Conservation (phyloP, 441 rosid genomes). For the Rhodomyrtus psidioides region DNA sequence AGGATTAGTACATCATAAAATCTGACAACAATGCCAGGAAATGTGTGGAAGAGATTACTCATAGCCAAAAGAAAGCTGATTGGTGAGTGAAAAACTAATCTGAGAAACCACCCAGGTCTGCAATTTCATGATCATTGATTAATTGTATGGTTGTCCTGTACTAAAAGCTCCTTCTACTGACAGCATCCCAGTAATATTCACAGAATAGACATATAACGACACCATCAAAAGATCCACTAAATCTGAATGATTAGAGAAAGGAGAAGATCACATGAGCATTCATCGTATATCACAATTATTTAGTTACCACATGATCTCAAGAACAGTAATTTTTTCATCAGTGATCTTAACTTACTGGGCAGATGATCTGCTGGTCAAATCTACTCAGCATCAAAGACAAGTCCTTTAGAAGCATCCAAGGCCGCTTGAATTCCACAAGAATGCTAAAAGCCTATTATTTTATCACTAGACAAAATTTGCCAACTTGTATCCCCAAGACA, state of each 20-base stretch:
- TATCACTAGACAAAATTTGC: not conserved
- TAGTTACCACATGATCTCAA: not conserved
- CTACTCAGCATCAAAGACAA: not conserved
- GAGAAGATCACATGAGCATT: not conserved
- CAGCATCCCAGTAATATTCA: not conserved
- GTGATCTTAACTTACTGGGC: not conserved
- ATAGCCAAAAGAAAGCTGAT: not conserved
- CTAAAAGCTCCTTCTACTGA: not conserved
- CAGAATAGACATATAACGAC: not conserved
- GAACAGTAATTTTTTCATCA: not conserved
- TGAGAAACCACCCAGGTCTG: not conserved
- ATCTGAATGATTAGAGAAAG: not conserved
- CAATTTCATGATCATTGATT: not conserved
- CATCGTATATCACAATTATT: not conserved
- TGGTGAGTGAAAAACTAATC: not conserved
- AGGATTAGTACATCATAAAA: not conserved
- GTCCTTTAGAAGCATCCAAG: not conserved
- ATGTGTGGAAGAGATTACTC: not conserved
- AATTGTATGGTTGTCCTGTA: not conserved
- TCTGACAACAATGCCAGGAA: not conserved
- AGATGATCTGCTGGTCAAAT: not conserved
- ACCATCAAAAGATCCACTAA: not conserved
- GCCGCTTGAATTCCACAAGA: not conserved
- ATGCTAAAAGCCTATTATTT: not conserved
- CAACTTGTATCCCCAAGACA: not conserved